Base-by-base conservation (phyloP, 768 basidiomycete species). In the Cystobasidium ongulense region DNA sequence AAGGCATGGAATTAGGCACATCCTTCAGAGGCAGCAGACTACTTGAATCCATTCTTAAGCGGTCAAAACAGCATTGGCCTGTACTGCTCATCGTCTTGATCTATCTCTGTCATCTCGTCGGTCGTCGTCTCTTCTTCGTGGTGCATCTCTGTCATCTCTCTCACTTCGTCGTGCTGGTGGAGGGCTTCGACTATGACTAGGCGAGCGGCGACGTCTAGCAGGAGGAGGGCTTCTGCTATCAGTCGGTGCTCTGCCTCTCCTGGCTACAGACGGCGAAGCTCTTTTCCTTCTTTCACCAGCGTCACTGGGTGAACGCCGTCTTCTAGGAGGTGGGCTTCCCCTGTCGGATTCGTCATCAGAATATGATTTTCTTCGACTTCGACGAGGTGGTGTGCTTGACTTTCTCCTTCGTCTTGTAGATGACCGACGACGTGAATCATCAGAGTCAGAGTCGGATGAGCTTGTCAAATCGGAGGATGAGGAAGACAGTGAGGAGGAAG, bases 401-500 rank as follows among this genome's bases (percentile, higher is more conserved):
- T 29, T 46, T 52, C 65, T 46, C 11, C 65, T 46, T 10, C 65
- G 50, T 29, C 65, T 46, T 8, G 65, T 38, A n/a, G 36, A 61
- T 33, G 23, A 54, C 38, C 53, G 23, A n/a, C 68, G 68, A 27
- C 54, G 27, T 13, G 36, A 46, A 31, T 71, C 68, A 29, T 67
- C n/a, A 35, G 52, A 54, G 33, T 71, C 68, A 29, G 36, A 39
- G 11, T 61, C 54, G 31, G 39, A 64, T 43, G 63, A 61, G 63
- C 63, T 67, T 50, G 50, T 46, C 27, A 64, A 27, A 43, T 67
- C 65, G 23, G 36, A 41, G n/a, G 68, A 71, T 4, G 68, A 71
- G 10, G 68, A 71, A 11, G 68, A 71, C 8, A 71, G 50, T 15
- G 68, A 71, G 21, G 68, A 71, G 18, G 68, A 71, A 31, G 68